These are phyloP conservation scores for Leccinum pellstonianum DNA, from an alignment of 768 basidiomycete species.

Conservation along the genomic window DNA sequence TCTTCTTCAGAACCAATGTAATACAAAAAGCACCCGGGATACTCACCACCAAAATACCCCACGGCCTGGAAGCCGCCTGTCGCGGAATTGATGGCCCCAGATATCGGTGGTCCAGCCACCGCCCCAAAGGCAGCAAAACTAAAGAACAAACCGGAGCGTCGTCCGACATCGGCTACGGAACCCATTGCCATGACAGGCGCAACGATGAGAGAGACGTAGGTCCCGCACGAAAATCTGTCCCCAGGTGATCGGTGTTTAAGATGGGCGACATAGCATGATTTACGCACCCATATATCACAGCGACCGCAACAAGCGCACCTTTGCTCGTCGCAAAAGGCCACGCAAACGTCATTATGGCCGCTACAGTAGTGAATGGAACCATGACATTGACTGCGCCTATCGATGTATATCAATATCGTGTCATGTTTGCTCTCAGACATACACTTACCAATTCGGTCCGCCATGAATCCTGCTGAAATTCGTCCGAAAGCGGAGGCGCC, in stretches of 20 bases:
- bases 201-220: conserved; percentile 54
- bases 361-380: conserved; percentile 55
- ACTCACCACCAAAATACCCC: conserved; percentile 43
- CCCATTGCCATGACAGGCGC: conserved; percentile 65
- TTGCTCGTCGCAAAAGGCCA: conserved; percentile 65
- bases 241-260: neutral
- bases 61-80: conserved; percentile 45
- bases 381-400: conserved; percentile 70
- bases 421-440: neutral
- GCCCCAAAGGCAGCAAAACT: conserved; percentile 63
- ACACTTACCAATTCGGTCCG: conserved; percentile 51
- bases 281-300: conserved; percentile 63
- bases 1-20: neutral
- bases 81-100: conserved; percentile 60
- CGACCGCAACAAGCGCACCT: conserved; percentile 48
- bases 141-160: conserved; percentile 63
- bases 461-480: conserved; percentile 48
- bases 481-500: conserved; percentile 64
- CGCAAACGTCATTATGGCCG: conserved; percentile 58
- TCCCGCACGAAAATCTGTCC: conserved; percentile 57
- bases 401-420: neutral
- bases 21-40: neutral
- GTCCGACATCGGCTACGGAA: conserved; percentile 56
- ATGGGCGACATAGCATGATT: neutral
- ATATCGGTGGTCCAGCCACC: conserved; percentile 69